These are phyloP conservation scores for Hyaloscypha finlandica DNA, from an alignment of 495 filamentous ascomycete genomes.

Conservation along the genomic window DNA sequence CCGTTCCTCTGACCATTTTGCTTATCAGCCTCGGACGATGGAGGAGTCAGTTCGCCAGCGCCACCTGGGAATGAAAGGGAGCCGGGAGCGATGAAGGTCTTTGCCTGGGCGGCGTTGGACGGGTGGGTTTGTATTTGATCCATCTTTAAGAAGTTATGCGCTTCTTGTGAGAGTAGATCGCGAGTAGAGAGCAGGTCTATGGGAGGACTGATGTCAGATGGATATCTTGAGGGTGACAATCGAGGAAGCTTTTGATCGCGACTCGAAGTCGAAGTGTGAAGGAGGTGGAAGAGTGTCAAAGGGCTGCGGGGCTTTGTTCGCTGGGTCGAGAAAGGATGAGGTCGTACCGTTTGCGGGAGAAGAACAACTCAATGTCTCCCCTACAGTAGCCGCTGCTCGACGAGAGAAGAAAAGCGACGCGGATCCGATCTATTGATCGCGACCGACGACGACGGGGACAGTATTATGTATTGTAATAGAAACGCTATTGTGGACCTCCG, in stretches of 20 bases:
- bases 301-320: slow-evolving; percentile 11
- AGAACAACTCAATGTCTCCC: slow-evolving; percentile 99
- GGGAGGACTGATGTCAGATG: slow-evolving; percentile 28
- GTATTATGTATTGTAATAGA: slow-evolving; percentile 17
- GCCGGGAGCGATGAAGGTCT: slow-evolving; percentile 85
- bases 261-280: slow-evolving; percentile 30
- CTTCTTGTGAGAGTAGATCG: slow-evolving; percentile 21
- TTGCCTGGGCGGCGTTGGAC: slow-evolving; percentile 82
- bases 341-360: slow-evolving; percentile 85
- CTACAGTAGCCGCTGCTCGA: slow-evolving; percentile 51
- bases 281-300: slow-evolving; percentile 23
- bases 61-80: slow-evolving; percentile 90
- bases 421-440: slow-evolving; percentile 20
- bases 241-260: slow-evolving; percentile 29
- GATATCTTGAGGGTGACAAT: slow-evolving; percentile 18
- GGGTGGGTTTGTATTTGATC: slow-evolving; percentile 89
- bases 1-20: slow-evolving; percentile 48
- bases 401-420: slow-evolving; percentile 10
- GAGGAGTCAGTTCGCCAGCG: slow-evolving; percentile 77
- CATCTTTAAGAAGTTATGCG: slow-evolving; percentile 52
- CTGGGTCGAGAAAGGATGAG: slow-evolving; percentile 28
- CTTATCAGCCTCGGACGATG: slow-evolving; percentile 58
- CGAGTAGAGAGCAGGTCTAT: slow-evolving; percentile 28
- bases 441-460: slow-evolving; percentile 4
- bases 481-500: slow-evolving; percentile 12